A percentile compares a stretch with the other conserved stretches of the same genome.
These are phyloP conservation scores for Zostera marina DNA, from an alignment of 116 monocot species.

Conservation along the genomic window DNA sequence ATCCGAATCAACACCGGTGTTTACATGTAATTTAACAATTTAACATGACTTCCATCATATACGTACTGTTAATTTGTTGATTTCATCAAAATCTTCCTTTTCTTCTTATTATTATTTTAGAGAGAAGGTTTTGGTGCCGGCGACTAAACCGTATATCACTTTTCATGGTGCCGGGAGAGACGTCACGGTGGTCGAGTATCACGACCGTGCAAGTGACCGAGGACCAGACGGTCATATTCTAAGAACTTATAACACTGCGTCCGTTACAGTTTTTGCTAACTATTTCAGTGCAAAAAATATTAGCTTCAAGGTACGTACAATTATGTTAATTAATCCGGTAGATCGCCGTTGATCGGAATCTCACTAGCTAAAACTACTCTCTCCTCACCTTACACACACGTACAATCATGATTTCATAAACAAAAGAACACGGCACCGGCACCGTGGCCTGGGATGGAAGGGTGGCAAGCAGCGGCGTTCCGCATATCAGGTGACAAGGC, in stretches of 20 bases:
- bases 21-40: slow-evolving; percentile 53
- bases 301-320: slow-evolving; percentile 68
- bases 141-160: slow-evolving; percentile 70
- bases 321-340: background rate
- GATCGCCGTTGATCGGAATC: background rate
- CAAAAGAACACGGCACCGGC: slow-evolving; percentile 87
- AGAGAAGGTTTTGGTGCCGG: slow-evolving; percentile 83
- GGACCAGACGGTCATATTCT: slow-evolving; percentile 84
- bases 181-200: slow-evolving; percentile 69
- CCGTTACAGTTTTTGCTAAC: slow-evolving; percentile 79
- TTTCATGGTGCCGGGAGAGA: slow-evolving; percentile 55
- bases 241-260: slow-evolving; percentile 79
- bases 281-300: slow-evolving; percentile 87
- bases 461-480: slow-evolving; percentile 89
- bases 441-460: slow-evolving; percentile 82
- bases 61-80: too few relatives aligned
- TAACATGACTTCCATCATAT: too few relatives aligned
- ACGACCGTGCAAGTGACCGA: slow-evolving; percentile 63
- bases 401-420: background rate
- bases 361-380: background rate
- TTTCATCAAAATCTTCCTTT: too few relatives aligned
- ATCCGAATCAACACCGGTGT: slow-evolving; percentile 54
- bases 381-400: background rate
- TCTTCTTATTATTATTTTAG: background rate
- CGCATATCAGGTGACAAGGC: slow-evolving; percentile 95